phyloP scores from a whole-genome alignment of 192 early-diverging fungal genomes.

The Dispira simplex region DNA sequence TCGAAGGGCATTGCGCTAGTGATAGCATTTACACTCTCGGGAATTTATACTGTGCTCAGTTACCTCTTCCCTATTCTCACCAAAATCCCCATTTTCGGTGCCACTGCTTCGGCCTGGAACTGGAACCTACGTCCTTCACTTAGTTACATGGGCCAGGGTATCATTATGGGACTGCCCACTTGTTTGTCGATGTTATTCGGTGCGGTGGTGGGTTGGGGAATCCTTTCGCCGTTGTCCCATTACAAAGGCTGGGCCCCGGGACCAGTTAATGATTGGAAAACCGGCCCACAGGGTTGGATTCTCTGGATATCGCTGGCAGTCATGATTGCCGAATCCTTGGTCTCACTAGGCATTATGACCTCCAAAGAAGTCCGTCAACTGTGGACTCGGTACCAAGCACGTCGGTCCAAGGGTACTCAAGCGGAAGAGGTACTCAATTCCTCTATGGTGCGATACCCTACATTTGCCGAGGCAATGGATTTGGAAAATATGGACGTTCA shows the following conservation, averaged over 20 bases:
- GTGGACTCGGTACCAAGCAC: background rate
- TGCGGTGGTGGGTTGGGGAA: slow-evolving; percentile 55
- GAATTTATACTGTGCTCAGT: slow-evolving; percentile 41
- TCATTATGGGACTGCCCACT: slow-evolving; percentile 70
- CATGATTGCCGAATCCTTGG: slow-evolving; percentile 57
- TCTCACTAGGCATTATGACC: slow-evolving; percentile 38
- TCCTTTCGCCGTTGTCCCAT: slow-evolving; percentile 51
- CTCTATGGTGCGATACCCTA: background rate
- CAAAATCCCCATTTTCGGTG: slow-evolving; percentile 37
- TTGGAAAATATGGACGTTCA: slow-evolving; percentile 19
- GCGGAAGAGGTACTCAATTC: background rate
- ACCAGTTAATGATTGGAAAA: slow-evolving; percentile 48
- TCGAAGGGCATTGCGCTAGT: slow-evolving; percentile 37
- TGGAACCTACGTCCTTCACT: slow-evolving; percentile 59
- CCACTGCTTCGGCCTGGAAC: slow-evolving; percentile 38
- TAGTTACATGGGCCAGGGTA: slow-evolving; percentile 62
- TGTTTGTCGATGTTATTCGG: slow-evolving; percentile 55
- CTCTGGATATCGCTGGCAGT: slow-evolving; percentile 64
- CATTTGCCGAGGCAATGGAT: background rate
- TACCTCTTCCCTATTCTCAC: slow-evolving; percentile 41
- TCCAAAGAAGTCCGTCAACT: slow-evolving; percentile 21
- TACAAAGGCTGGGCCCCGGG: slow-evolving; percentile 58
- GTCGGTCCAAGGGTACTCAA: background rate
- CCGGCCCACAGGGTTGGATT: slow-evolving; percentile 58
- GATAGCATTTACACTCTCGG: slow-evolving; percentile 41